Percentiles rank a stretch among this genome's conserved stretches.
Conservation (phyloP, 2,329 filamentous ascomycete genomes). For the Cercospora zeina region DNA sequence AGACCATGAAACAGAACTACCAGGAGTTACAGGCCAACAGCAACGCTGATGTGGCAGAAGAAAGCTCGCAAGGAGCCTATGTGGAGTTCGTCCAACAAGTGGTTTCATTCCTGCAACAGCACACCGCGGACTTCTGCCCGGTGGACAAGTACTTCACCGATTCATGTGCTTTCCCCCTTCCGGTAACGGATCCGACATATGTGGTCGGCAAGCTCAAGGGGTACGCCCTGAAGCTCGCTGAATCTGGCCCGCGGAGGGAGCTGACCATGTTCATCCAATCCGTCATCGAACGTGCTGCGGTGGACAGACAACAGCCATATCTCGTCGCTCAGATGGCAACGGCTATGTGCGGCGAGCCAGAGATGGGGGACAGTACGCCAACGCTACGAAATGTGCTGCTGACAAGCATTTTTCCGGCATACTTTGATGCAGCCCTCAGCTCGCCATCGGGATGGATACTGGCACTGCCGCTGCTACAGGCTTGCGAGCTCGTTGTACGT, state of each 20-base stretch:
- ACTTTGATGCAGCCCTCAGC: slow-evolving; percentile 53
- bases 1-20: slow-evolving; percentile 62
- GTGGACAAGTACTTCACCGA: slow-evolving; percentile 63
- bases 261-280: slow-evolving; percentile 61
- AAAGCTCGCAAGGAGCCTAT: slow-evolving; percentile 53
- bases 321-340: slow-evolving; percentile 56
- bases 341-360: slow-evolving; percentile 51
- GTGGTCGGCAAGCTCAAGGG: slow-evolving; percentile 62
- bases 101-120: slow-evolving; percentile 61
- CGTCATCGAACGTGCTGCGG: slow-evolving; percentile 59
- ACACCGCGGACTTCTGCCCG: slow-evolving; percentile 58
- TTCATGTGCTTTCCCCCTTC: slow-evolving; percentile 60
- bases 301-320: slow-evolving; percentile 59
- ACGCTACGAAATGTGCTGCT: slow-evolving; percentile 56
- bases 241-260: slow-evolving; percentile 54
- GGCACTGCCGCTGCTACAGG: slow-evolving; percentile 54
- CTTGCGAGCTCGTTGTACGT: slow-evolving; percentile 47
- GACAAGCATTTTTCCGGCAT: slow-evolving; percentile 58
- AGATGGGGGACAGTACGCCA: slow-evolving; percentile 43
- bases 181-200: slow-evolving; percentile 61
- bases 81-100: slow-evolving; percentile 63
- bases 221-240: slow-evolving; percentile 56
- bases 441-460: slow-evolving; percentile 54
- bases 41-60: slow-evolving; percentile 26
- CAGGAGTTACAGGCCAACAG: slow-evolving; percentile 49